These are phyloP conservation scores for Prunus campanulata DNA, from an alignment of 306 rosid species.

Conservation along the genomic window DNA sequence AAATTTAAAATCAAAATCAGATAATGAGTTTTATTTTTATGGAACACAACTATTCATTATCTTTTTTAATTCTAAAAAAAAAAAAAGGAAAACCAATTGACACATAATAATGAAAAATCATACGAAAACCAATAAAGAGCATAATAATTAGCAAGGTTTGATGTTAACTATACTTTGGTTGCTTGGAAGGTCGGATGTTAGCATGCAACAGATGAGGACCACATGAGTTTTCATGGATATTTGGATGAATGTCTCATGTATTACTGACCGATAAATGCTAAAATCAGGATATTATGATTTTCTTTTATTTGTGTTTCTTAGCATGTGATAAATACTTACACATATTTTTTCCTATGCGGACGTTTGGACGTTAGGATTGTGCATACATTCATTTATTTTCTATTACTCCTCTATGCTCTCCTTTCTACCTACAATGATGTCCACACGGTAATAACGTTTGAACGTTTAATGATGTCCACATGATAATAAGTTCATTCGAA, in stretches of 20 bases:
- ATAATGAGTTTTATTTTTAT: no score
- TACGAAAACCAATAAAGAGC: background rate
- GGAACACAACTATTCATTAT: no score
- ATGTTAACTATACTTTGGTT: background rate
- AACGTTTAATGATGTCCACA: no score
- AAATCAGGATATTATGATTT: background rate
- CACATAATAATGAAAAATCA: background rate
- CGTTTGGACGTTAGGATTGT: fast-evolving
- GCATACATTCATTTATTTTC: no score
- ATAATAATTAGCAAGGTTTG: background rate
- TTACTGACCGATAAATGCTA: background rate
- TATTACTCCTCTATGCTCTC: fast-evolving
- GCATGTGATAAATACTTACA: background rate
- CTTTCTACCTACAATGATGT: fast-evolving
- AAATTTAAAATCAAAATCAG: no score
- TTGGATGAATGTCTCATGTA: background rate
- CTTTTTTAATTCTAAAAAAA: no score
- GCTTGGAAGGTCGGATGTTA: background rate
- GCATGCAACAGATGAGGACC: background rate
- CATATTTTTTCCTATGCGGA: fast-evolving
- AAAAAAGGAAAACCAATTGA: no score
- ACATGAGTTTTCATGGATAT: background rate
- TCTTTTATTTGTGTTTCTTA: background rate
- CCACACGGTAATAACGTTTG: no score
- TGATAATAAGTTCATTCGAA: fast-evolving